phyloP scores from a whole-genome alignment of 2,329 filamentous ascomycete species.

The Nannizziopsis barbatae region DNA sequence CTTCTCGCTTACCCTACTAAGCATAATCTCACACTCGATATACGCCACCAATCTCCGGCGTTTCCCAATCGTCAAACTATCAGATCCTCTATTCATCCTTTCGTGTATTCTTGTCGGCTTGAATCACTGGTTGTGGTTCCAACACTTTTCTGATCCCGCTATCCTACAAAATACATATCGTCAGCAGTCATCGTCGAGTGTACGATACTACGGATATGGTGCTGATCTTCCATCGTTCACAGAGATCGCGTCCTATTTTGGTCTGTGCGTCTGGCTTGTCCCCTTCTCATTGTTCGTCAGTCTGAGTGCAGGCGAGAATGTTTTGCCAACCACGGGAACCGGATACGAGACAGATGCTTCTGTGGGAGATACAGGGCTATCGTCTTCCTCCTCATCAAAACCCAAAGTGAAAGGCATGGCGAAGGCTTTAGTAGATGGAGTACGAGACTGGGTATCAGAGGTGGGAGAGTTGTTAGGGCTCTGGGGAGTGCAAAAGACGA shows the following conservation, averaged over 20 bases:
- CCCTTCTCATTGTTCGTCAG: constrained; percentile 93
- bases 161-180: constrained; percentile 41
- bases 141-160: constrained; percentile 62
- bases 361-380: constrained; percentile 18
- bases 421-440: constrained; percentile 50
- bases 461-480: constrained; percentile 53
- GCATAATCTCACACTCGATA: constrained; percentile 67
- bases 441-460: constrained; percentile 50
- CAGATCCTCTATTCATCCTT: constrained; percentile 72
- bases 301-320: constrained; percentile 85
- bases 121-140: constrained; percentile 96
- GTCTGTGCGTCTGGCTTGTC: constrained; percentile 90
- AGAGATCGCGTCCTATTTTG: constrained; percentile 92
- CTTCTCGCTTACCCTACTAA: constrained; percentile 58
- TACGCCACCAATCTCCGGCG: constrained; percentile 78
- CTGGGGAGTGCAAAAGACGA: constrained; percentile 49
- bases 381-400: constrained; percentile 22
- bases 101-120: constrained; percentile 76
- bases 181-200: constrained; percentile 31
- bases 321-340: constrained; percentile 81
- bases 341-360: constrained; percentile 45
- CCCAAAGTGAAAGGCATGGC: constrained; percentile 49
- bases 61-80: constrained; percentile 69
- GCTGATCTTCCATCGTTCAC: constrained; percentile 64
- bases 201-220: constrained; percentile 27